Conservation (phyloP, 2,329 filamentous ascomycete species). For the Fusarium sp. region DNA sequence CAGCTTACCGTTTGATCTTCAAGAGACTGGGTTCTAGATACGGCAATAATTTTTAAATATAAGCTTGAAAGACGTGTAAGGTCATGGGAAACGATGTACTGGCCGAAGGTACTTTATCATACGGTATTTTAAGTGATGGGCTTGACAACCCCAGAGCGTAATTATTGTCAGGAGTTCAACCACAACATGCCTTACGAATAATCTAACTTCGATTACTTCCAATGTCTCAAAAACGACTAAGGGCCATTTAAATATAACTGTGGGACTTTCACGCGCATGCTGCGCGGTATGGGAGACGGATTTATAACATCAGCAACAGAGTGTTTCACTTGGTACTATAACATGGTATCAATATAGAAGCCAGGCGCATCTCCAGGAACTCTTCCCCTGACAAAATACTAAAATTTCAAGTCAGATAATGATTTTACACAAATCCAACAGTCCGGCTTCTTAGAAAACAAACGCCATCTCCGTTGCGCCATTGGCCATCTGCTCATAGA, state of each 20-base stretch:
- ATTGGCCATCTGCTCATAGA: slow-evolving; percentile 1
- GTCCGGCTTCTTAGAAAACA: slow-evolving; percentile 15
- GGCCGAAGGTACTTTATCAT: background rate
- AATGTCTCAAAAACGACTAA: background rate
- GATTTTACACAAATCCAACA: background rate
- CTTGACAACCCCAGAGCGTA: background rate
- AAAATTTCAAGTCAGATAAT: slow-evolving; percentile 1
- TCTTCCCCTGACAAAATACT: slow-evolving; percentile 9
- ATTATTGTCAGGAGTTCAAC: background rate
- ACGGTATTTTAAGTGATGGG: background rate
- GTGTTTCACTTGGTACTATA: slow-evolving; percentile 18
- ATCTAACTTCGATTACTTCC: background rate
- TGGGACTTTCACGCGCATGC: background rate
- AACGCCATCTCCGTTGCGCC: slow-evolving; percentile 30
- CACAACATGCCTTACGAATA: background rate
- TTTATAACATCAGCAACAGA: slow-evolving; percentile 13
- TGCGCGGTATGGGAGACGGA: background rate
- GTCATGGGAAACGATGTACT: background rate
- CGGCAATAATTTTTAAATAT: background rate
- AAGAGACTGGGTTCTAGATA: background rate
- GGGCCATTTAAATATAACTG: background rate
- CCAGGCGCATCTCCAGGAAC: slow-evolving; percentile 22
- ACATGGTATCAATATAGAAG: slow-evolving; percentile 40
- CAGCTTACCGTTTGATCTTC: background rate
- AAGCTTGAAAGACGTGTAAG: background rate